Percentiles rank a stretch among this genome's conserved stretches.
Evolutionary conservation across 1,284 basidiomycete species (phyloP).

Genomic region (Afroboletus lepidellus): DNA sequence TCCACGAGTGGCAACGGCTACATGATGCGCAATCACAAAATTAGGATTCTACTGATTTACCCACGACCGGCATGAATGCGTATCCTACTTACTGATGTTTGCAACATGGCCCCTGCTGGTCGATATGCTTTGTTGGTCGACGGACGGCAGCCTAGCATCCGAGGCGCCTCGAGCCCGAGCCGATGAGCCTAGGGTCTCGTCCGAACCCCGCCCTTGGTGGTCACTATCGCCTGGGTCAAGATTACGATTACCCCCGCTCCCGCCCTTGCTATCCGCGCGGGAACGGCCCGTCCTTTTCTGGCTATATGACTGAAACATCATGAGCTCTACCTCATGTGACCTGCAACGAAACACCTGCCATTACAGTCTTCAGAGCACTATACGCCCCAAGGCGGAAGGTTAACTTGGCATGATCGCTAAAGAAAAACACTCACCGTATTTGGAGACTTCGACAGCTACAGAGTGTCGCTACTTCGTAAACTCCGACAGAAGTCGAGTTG

Average conservation of each 20-base stretch:
- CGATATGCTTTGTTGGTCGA: slow-evolving; percentile 27
- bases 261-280: slow-evolving; percentile 49
- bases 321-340: slow-evolving; percentile 9
- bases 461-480: slow-evolving; percentile 91
- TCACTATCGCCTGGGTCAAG: slow-evolving; percentile 43
- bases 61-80: slow-evolving; percentile 15
- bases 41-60: slow-evolving; percentile 30
- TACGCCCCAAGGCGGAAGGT: slow-evolving; percentile 11
- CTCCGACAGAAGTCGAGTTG: slow-evolving; percentile 81
- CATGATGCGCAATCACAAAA: slow-evolving; percentile 13
- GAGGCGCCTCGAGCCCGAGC: slow-evolving; percentile 51
- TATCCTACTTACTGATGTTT: slow-evolving; percentile 31
- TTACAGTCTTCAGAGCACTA: slow-evolving; percentile 73
- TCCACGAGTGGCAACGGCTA: slow-evolving; percentile 23
- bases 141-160: slow-evolving; percentile 31
- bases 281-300: slow-evolving; percentile 63
- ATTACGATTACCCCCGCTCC: slow-evolving; percentile 40
- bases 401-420: slow-evolving; percentile 1
- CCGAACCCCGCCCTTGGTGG: slow-evolving; percentile 36
- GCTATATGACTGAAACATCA: slow-evolving; percentile 52
- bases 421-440: slow-evolving; percentile 61
- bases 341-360: slow-evolving; percentile 46
- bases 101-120: slow-evolving; percentile 21
- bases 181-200: slow-evolving; percentile 35
- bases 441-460: slow-evolving; percentile 87